phyloP scores from a whole-genome alignment of 2,329 filamentous ascomycete species.

The Pestalotiopsis sp. region DNA sequence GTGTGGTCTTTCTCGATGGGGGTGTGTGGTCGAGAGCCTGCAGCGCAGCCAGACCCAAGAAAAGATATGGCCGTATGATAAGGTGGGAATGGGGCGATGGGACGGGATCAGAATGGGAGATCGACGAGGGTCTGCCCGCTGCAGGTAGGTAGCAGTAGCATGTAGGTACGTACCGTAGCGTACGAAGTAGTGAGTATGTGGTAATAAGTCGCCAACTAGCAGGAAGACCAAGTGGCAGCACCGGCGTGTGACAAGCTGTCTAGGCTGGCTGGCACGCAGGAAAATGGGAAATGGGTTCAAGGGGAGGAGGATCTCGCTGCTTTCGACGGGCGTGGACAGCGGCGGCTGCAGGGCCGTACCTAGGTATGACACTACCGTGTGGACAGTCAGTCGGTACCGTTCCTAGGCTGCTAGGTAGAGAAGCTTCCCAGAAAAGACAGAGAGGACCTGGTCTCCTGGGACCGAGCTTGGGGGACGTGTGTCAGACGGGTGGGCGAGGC shows the following conservation, averaged over 20 bases:
- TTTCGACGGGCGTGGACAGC: neutral
- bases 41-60: neutral
- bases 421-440: neutral
- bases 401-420: neutral
- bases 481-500: slow-evolving; percentile 8
- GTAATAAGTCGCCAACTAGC: neutral
- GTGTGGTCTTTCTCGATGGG: neutral
- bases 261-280: neutral
- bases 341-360: neutral
- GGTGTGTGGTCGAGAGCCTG: neutral
- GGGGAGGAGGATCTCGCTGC: neutral
- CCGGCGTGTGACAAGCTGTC: neutral
- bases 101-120: neutral
- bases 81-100: slow-evolving; percentile 1
- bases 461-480: slow-evolving; percentile 4
- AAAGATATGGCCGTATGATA: neutral
- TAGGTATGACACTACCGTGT: neutral
- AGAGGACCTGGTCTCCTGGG: neutral
- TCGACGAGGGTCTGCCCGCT: neutral
- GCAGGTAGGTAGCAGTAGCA: neutral
- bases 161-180: too few species aligned
- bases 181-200: too few species aligned
- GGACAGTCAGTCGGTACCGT: too few species aligned
- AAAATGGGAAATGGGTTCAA: neutral
- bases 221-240: neutral